Evolutionary conservation across 1,139 yeast species (phyloP), one percentile per base, ranked within the genome.

Genomic region (Yamadazyma diddensiae): DNA sequence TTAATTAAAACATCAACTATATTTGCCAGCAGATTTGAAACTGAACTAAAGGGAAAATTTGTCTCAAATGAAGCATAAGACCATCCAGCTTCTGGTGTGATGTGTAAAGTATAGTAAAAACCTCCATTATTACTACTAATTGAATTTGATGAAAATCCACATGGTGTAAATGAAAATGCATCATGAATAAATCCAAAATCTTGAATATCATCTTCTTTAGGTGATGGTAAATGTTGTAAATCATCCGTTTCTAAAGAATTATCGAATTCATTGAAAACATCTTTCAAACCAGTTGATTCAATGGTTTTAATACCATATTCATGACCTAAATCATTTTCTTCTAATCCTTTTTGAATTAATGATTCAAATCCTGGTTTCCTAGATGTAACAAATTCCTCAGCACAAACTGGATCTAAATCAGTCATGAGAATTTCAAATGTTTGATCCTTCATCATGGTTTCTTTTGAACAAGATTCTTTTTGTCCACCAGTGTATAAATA

Each of bases 31-130:
- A 50, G 37, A n/a, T 29, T 19, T 11, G 66, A 60, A 24, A 55
- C 55, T 34, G 57, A 56, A 11, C 65, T 57, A 38, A 68, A 68
- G 8, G 82, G 78, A 30, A 79, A 86, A 55, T 86, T 92, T 13
- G 97, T 80, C 56, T 92, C 97, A 59, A 90, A 92, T 11, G 95
- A 85, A 10, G 97, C 97, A 59, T 92, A 92, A 3, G 96, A 86
- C 87, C 95, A 92, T 19, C 92, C 95, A 13, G 70, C 58, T 57
- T 92, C 97, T 0, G 98, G 98, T 0, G 98, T 92, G 25, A 92
- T 85, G 57, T 92, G 98, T 41, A 90, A 70, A 12, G 97, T 92
- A 55, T 86, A 88, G 63, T 90, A 92, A 55, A 74, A 75, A 15
- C 75, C 74, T 20, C 73, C 73, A 14, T 68, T 73, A 28, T 65